Base-by-base conservation (phyloP, 352 stramenopile species). In the Pythium coloratum region DNA sequence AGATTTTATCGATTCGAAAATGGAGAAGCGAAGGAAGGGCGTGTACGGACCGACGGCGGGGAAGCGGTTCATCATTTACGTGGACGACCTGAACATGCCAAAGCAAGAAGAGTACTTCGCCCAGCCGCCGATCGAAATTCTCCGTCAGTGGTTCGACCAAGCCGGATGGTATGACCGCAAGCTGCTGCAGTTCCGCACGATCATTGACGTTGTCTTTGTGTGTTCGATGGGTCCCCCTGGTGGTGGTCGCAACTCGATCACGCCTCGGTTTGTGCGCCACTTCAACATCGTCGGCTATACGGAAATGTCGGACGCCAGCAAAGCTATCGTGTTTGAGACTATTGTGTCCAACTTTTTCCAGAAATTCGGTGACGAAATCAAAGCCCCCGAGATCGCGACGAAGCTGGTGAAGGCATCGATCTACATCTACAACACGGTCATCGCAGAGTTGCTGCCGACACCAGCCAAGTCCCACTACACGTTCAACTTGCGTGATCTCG, bases 1-100 rank as follows among this genome's bases (percentile, higher is more conserved):
- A 65, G 90, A 97, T 42, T 85, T 97, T 36, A 91, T 98, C n/a
- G 93, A 98, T 55, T 87, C 80, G 10, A 98, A 98, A 75, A 92
- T 97, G 74, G 94, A 98, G 59, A 98, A 98, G 70, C 84, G 95
- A 2, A 77, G 93, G 3, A 98, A 98, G 61, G 93, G 96, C 5
- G 91, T 98, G 2, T 98, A 94, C 55, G 94, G 95, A 8, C 94
- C 95, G 0, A 82, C 91, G 0, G 88, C 90, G 3, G 94, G 95
- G 7, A 98, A 98, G 74, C 86, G 86, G 47, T 97, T 94, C 42
- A 90, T 98, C 58, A 84, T 98, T 33, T 97, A 98, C 66, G 84
- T 98, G 14, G 95, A 98, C 71, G 95, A 98, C 64, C 70, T 98
- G 8, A 98, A 98, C 72, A 98, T 98, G 95, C 95, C 95, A 0